Conservation (phyloP, 2,329 filamentous ascomycete species). For the Cladophialophora bantiana region DNA sequence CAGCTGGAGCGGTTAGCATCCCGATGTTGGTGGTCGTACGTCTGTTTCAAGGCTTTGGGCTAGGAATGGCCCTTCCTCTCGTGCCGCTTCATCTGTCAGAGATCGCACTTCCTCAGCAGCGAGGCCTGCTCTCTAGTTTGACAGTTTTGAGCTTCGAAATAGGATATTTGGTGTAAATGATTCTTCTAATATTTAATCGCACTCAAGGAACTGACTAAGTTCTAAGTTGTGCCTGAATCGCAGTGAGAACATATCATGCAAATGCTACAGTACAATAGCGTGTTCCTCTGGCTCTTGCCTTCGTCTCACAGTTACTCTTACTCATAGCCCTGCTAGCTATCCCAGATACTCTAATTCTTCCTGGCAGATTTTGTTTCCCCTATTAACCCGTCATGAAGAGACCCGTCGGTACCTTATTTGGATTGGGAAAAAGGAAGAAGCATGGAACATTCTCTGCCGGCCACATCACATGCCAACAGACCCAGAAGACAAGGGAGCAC, state of each 20-base stretch:
- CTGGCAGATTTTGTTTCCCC: neutral
- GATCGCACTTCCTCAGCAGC: constrained; percentile 12
- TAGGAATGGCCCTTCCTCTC: constrained; percentile 38
- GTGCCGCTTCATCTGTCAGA: constrained; percentile 22
- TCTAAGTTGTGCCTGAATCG: constrained; percentile 44
- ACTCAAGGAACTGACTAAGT: no score
- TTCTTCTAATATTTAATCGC: no score
- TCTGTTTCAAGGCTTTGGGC: constrained; percentile 47
- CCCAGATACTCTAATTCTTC: constrained; percentile 1
- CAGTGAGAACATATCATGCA: constrained; percentile 68
- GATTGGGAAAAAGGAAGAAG: constrained; percentile 17
- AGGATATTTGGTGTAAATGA: constrained; percentile 2
- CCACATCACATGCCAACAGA: constrained; percentile 6
- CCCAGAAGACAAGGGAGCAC: neutral
- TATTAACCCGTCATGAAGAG: neutral
- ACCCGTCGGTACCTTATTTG: neutral
- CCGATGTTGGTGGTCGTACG: constrained; percentile 45
- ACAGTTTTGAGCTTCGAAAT: constrained; percentile 1
- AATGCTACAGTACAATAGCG: constrained; percentile 72
- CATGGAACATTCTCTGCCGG: constrained; percentile 7
- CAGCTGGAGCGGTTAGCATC: constrained; percentile 41
- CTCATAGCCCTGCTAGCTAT: neutral
- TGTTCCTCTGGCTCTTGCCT: constrained; percentile 28
- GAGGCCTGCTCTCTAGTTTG: constrained; percentile 11
- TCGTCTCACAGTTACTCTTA: neutral